A percentile compares a stretch with the other conserved stretches of the same genome.
These are phyloP conservation scores for Camelina hispida DNA, from an alignment of 345 rosid genomes.

Conservation along the genomic window DNA sequence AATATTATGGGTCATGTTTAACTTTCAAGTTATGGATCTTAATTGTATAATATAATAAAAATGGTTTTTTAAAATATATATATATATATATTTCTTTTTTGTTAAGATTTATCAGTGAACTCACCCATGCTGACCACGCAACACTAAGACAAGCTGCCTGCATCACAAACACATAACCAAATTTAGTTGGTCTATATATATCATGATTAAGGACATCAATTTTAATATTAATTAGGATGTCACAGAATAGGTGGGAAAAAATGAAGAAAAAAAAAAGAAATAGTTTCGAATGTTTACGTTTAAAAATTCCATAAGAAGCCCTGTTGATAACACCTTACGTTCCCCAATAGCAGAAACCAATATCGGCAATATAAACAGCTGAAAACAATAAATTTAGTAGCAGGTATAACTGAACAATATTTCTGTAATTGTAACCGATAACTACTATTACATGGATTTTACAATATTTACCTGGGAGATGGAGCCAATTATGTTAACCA, in stretches of 20 bases:
- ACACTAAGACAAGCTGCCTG: slow-evolving; percentile 68
- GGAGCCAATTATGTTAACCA: slow-evolving; percentile 51
- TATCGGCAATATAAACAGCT: slow-evolving; percentile 74
- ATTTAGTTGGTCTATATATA: neutral
- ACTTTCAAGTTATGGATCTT: neutral
- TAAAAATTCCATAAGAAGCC: slow-evolving; percentile 61
- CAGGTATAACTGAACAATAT: neutral
- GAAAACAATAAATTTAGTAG: slow-evolving; percentile 24
- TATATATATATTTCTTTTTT: neutral
- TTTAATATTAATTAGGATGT: neutral
- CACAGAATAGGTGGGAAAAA: neutral
- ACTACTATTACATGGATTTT: neutral
- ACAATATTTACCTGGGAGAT: slow-evolving; percentile 60
- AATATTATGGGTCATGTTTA: neutral
- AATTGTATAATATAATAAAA: neutral
- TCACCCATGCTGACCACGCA: slow-evolving; percentile 84
- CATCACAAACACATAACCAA: slow-evolving; percentile 35
- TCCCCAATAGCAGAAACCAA: slow-evolving; percentile 62
- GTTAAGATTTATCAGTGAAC: neutral
- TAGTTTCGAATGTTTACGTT: slow-evolving; percentile 13
- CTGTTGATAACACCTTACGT: slow-evolving; percentile 66
- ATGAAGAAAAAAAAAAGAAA: neutral
- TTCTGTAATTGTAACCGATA: neutral
- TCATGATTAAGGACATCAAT: neutral
- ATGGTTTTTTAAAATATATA: neutral